These are phyloP conservation scores for Alternaria brassicicola DNA, from an alignment of 2,329 filamentous ascomycete genomes.

Conservation along the genomic window DNA sequence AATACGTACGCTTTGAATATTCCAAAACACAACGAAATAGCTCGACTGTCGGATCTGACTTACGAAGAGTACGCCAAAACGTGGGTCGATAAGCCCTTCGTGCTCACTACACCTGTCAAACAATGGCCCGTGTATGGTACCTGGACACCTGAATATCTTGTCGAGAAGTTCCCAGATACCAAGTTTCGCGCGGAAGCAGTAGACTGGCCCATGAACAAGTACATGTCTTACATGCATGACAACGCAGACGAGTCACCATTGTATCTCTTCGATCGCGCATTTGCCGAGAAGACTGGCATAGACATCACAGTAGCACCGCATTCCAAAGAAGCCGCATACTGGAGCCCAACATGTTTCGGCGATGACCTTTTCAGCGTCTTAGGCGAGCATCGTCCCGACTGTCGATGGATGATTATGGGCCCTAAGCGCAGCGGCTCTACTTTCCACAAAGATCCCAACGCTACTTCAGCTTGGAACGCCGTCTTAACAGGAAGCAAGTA, in stretches of 20 bases:
- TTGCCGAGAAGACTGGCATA: slow-evolving; percentile 84
- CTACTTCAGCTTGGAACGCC: slow-evolving; percentile 89
- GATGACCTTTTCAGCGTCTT: slow-evolving; percentile 84
- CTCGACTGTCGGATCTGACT: slow-evolving; percentile 70
- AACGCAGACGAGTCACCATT: slow-evolving; percentile 85
- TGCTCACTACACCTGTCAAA: slow-evolving; percentile 81
- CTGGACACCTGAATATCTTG: slow-evolving; percentile 75
- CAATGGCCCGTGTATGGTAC: slow-evolving; percentile 76
- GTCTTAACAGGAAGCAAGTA: slow-evolving; percentile 90
- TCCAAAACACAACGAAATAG: slow-evolving; percentile 74
- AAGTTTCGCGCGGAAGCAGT: slow-evolving; percentile 90
- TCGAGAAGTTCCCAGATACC: slow-evolving; percentile 67
- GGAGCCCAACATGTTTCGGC: slow-evolving; percentile 82
- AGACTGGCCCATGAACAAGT: slow-evolving; percentile 85
- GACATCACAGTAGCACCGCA: slow-evolving; percentile 49
- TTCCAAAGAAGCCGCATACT: slow-evolving; percentile 66
- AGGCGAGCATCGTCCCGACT: slow-evolving; percentile 78
- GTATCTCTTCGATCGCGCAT: slow-evolving; percentile 88
- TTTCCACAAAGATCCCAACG: slow-evolving; percentile 84
- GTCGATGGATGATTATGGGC: slow-evolving; percentile 91
- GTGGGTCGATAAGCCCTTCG: slow-evolving; percentile 84
- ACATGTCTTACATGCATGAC: slow-evolving; percentile 79
- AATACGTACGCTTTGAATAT: slow-evolving; percentile 72
- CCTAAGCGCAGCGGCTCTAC: slow-evolving; percentile 87
- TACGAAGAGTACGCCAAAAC: slow-evolving; percentile 73